Conservation (phyloP, 2,329 filamentous ascomycete genomes). For the Exophiala dermatitidis region DNA sequence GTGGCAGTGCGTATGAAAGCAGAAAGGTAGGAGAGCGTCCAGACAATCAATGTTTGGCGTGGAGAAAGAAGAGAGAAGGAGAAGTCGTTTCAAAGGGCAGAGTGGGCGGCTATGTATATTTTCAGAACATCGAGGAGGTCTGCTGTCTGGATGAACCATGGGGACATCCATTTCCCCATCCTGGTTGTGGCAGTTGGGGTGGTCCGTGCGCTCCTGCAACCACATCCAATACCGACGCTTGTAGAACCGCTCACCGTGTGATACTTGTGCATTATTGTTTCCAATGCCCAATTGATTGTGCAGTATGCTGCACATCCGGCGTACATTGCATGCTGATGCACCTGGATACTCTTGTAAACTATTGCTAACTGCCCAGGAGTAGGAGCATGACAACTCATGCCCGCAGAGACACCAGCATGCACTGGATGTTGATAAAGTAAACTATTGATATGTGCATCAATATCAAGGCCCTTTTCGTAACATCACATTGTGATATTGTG, state of each 20-base stretch:
- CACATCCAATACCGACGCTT: conserved; percentile 10
- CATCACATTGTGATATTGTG: background rate
- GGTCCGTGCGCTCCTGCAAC: background rate
- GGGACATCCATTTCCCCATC: background rate
- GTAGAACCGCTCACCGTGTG: conserved; percentile 19
- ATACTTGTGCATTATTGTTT: conserved; percentile 7
- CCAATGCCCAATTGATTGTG: conserved; percentile 4
- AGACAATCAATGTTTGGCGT: conserved; percentile 31
- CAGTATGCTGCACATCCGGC: background rate
- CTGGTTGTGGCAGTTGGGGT: background rate
- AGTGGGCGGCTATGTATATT: conserved; percentile 18
- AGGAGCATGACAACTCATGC: no score
- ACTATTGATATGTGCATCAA: background rate
- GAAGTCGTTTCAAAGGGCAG: conserved; percentile 14
- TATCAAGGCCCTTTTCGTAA: background rate
- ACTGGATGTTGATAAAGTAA: no score
- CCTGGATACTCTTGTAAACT: no score
- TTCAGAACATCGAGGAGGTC: conserved; percentile 3
- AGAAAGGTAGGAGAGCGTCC: conserved; percentile 31
- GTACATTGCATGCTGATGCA: background rate
- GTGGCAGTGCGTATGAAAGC: conserved; percentile 29
- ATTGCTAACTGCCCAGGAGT: no score
- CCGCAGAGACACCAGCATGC: no score
- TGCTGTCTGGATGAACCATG: background rate
- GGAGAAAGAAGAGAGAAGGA: conserved; percentile 14